Percentiles rank a stretch among this genome's conserved stretches.
phyloP scores from a whole-genome alignment of 2,329 filamentous ascomycete genomes.

The Xylariaceae sp. region DNA sequence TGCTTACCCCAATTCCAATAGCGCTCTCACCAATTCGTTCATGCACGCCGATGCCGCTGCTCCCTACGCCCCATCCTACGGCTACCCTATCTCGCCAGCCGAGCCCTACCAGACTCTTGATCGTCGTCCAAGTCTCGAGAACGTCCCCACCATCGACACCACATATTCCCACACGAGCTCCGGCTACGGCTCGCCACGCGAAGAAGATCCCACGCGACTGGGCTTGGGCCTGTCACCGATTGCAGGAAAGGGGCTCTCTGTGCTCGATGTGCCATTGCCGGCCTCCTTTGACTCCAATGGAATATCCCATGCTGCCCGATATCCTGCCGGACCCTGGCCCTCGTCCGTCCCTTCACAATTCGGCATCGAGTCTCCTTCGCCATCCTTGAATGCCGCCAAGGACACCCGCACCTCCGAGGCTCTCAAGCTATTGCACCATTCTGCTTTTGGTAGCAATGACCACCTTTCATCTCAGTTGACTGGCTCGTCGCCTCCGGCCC shows the following conservation, averaged over 20 bases:
- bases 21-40: constrained; percentile 70
- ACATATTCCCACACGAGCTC: constrained; percentile 54
- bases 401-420: constrained; percentile 60
- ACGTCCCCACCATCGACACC: constrained; percentile 57
- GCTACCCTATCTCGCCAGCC: constrained; percentile 40
- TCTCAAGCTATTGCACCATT: constrained; percentile 61
- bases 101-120: constrained; percentile 40
- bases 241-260: constrained; percentile 70
- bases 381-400: constrained; percentile 62
- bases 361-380: constrained; percentile 78
- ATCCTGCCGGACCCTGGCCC: constrained; percentile 74
- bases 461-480: constrained; percentile 53
- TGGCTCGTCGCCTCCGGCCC: constrained; percentile 30
- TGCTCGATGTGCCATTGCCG: constrained; percentile 86
- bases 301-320: constrained; percentile 84
- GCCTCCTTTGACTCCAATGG: constrained; percentile 96
- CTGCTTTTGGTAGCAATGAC: constrained; percentile 62
- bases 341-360: constrained; percentile 92
- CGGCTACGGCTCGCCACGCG: constrained; percentile 78
- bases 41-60: constrained; percentile 55
- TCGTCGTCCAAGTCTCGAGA: constrained; percentile 51
- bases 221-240: constrained; percentile 77
- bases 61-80: constrained; percentile 40
- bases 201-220: constrained; percentile 54
- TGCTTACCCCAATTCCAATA: constrained; percentile 58